phyloP scores from a whole-genome alignment of 441 rosid genomes.

The Erodium trifolium region DNA sequence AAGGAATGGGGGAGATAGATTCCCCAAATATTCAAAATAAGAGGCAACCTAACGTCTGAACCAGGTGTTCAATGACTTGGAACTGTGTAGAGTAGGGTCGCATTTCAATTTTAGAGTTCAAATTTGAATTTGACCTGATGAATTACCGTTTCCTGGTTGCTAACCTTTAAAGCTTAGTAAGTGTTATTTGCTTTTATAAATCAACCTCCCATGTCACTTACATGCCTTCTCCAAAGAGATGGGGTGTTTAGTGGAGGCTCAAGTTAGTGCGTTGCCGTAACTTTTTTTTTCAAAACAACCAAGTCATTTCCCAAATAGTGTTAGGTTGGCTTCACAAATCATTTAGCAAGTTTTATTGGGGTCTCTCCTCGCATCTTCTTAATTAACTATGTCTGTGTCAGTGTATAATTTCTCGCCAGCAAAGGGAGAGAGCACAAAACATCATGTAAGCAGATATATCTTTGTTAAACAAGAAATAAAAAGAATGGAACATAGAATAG shows the following conservation, averaged over 20 bases:
- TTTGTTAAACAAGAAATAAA: not conserved
- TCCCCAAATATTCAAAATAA: not conserved
- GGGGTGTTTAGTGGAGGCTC: not conserved
- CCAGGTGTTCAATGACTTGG: not conserved
- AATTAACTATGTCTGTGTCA: not conserved
- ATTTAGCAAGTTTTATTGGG: not conserved
- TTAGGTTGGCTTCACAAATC: not conserved
- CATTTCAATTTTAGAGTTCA: not conserved
- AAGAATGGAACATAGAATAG: not conserved
- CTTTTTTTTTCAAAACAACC: not conserved
- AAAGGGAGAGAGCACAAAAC: slow-evolving; percentile 5
- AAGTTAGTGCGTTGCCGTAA: not conserved
- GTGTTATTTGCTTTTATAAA: not conserved
- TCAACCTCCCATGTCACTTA: not conserved
- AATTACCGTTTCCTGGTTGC: too few species aligned
- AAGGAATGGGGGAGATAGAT: not conserved
- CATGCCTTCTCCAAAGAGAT: not conserved
- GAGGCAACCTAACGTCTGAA: not conserved
- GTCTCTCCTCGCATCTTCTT: not conserved
- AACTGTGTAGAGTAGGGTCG: not conserved
- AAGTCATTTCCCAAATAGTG: not conserved
- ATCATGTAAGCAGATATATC: not conserved
- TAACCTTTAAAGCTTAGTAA: too few species aligned
- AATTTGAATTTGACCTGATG: too few species aligned
- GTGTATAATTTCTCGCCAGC: not conserved